A percentile compares a stretch with the other conserved stretches of the same genome.
These are phyloP conservation scores for Myxozyma vanderwaltii DNA, from an alignment of 805 yeast genomes.

Conservation along the genomic window DNA sequence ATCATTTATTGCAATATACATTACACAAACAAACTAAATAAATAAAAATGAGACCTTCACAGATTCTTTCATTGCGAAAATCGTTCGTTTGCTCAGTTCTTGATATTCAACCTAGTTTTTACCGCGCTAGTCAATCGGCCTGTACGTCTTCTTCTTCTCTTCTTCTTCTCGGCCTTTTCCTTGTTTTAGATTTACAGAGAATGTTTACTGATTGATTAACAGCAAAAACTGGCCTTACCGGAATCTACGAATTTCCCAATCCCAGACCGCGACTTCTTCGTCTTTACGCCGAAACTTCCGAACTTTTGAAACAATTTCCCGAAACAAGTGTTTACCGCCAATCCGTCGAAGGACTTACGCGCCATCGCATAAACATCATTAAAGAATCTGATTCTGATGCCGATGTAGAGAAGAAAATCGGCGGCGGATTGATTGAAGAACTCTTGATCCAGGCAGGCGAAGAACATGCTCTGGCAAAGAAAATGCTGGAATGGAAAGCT, in stretches of 20 bases:
- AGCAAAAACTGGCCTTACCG: slow-evolving; percentile 70
- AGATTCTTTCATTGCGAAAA: slow-evolving; percentile 10
- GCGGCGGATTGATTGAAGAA: slow-evolving; percentile 84
- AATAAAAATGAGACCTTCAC: slow-evolving; percentile 13
- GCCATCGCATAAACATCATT: slow-evolving; percentile 67
- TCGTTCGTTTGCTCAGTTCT: neutral
- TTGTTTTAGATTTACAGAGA: too few relatives aligned
- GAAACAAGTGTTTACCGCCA: slow-evolving; percentile 72
- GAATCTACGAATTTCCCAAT: slow-evolving; percentile 75
- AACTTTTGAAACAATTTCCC: slow-evolving; percentile 65
- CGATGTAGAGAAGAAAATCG: slow-evolving; percentile 71
- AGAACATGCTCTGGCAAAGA: slow-evolving; percentile 66
- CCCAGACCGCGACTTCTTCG: slow-evolving; percentile 78
- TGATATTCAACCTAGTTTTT: slow-evolving; percentile 2
- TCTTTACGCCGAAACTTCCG: slow-evolving; percentile 69
- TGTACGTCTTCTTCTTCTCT: neutral
- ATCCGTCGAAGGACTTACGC: slow-evolving; percentile 71
- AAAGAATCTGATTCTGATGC: slow-evolving; percentile 61
- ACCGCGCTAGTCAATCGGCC: neutral
- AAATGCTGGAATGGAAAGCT: slow-evolving; percentile 66
- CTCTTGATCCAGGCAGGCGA: slow-evolving; percentile 79
- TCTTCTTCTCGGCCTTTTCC: neutral
- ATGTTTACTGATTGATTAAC: neutral
- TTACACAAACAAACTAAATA: neutral
- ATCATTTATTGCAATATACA: too few relatives aligned